These are phyloP conservation scores for Stachybotrys elegans DNA, from an alignment of 2,329 filamentous ascomycete genomes.

Conservation along the genomic window DNA sequence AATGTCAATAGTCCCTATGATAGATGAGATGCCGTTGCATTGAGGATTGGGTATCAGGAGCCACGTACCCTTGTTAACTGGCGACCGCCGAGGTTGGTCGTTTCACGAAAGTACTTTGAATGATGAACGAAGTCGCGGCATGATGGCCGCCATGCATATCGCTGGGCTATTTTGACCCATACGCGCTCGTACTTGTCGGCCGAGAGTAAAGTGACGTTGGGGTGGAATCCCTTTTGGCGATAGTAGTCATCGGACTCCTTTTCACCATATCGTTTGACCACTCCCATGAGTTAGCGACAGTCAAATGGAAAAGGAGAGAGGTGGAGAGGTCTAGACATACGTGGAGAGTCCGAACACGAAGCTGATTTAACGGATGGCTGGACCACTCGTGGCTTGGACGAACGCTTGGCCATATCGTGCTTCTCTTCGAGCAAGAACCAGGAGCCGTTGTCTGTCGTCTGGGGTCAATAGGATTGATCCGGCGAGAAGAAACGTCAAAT, in stretches of 20 bases:
- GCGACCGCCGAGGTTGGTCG: not conserved
- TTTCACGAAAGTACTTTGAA: not conserved
- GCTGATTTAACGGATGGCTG: too few species aligned
- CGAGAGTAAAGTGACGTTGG: not conserved
- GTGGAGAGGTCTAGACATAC: too few species aligned
- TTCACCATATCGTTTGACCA: not conserved
- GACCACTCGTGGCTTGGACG: too few species aligned
- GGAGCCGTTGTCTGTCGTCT: too few species aligned
- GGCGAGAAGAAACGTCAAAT: too few species aligned
- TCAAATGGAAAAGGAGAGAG: too few species aligned
- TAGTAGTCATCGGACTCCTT: not conserved
- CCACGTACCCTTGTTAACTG: not conserved
- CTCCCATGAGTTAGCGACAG: not conserved
- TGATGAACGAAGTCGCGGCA: not conserved
- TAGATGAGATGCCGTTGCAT: not conserved
- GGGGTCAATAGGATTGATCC: too few species aligned
- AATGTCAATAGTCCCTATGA: constrained; percentile 7
- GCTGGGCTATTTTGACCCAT: not conserved
- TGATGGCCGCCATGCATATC: not conserved
- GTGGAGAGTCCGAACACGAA: too few species aligned
- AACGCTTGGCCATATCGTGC: too few species aligned
- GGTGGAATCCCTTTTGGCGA: not conserved
- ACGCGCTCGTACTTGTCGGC: not conserved
- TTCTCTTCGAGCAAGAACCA: too few species aligned
- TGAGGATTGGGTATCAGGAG: not conserved